Conservation (phyloP, 2,329 filamentous ascomycete species). For the Sphaerulina musiva region DNA sequence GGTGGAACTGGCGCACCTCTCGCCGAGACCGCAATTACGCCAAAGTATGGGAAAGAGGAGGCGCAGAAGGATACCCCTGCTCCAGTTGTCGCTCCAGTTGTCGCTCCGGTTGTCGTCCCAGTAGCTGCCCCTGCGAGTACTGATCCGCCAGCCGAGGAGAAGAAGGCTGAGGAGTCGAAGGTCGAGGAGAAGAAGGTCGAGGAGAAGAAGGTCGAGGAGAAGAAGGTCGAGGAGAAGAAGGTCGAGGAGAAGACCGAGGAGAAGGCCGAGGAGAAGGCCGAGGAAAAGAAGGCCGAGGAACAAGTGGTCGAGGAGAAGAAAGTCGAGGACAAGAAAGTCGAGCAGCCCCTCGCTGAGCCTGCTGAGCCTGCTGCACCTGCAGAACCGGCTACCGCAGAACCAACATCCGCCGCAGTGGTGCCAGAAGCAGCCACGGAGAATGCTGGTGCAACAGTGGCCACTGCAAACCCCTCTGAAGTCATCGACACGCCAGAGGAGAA, state of each 20-base stretch:
- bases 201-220: no score
- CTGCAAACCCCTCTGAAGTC: slow-evolving; percentile 6
- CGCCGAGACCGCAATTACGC: slow-evolving; percentile 39
- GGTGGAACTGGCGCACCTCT: slow-evolving; percentile 63
- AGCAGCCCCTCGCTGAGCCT: neutral
- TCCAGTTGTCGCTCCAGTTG: neutral
- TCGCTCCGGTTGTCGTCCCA: neutral
- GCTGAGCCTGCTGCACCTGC: neutral
- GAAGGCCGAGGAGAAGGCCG: no score
- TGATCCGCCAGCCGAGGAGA: neutral
- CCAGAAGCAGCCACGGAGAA: neutral
- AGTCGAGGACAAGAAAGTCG: neutral
- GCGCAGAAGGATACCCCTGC: slow-evolving; percentile 3
- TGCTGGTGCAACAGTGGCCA: neutral
- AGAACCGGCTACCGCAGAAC: neutral
- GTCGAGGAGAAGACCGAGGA: no score
- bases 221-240: no score
- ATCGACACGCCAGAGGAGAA: slow-evolving; percentile 16
- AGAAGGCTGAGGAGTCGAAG: neutral
- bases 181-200: no score
- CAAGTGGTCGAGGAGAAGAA: neutral
- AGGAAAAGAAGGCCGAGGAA: no score
- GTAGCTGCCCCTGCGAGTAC: neutral
- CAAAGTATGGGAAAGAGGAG: slow-evolving; percentile 30
- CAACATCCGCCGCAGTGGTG: neutral